Percentiles rank a stretch among this genome's conserved stretches.
Conservation (phyloP, 1,284 basidiomycete species). For the Sanghuangporus baumii region DNA sequence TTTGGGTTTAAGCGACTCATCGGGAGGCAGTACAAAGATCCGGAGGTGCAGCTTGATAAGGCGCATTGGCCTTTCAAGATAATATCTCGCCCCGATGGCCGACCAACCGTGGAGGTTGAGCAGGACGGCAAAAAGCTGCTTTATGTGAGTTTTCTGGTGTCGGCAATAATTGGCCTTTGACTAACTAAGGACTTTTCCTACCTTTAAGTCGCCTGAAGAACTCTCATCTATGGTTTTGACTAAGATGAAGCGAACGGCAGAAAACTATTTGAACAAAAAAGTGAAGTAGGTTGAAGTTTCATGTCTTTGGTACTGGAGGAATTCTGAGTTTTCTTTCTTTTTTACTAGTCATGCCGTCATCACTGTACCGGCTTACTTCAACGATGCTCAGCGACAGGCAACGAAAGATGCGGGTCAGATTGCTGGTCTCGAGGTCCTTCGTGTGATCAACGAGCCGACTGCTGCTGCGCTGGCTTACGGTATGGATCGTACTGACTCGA, state of each 20-base stretch:
- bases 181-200: slow-evolving; percentile 6
- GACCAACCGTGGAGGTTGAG: slow-evolving; percentile 79
- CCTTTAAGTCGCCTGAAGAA: slow-evolving; percentile 67
- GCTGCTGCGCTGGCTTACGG: slow-evolving; percentile 97
- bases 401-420: slow-evolving; percentile 98
- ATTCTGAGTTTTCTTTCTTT: slow-evolving; percentile 9
- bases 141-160: slow-evolving; percentile 45
- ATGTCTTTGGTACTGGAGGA: not conserved
- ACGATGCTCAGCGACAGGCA: slow-evolving; percentile 97
- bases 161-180: slow-evolving; percentile 2
- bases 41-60: slow-evolving; percentile 90
- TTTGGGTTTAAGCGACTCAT: slow-evolving; percentile 97
- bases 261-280: slow-evolving; percentile 88
- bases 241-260: slow-evolving; percentile 96
- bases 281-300: slow-evolving; percentile 68
- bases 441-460: slow-evolving; percentile 98
- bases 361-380: slow-evolving; percentile 98
- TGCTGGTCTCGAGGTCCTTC: slow-evolving; percentile 94
- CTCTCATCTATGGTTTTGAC: slow-evolving; percentile 81
- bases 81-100: slow-evolving; percentile 62
- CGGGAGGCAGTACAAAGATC: slow-evolving; percentile 90
- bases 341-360: slow-evolving; percentile 71
- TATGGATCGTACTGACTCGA: slow-evolving; percentile 78
- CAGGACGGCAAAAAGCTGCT: slow-evolving; percentile 60
- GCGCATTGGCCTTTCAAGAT: slow-evolving; percentile 86